Percentiles rank a stretch among this genome's conserved stretches.
These are phyloP conservation scores for Pseudotsuga menziesii DNA, from an alignment of 75 land plant species.

Conservation along the genomic window DNA sequence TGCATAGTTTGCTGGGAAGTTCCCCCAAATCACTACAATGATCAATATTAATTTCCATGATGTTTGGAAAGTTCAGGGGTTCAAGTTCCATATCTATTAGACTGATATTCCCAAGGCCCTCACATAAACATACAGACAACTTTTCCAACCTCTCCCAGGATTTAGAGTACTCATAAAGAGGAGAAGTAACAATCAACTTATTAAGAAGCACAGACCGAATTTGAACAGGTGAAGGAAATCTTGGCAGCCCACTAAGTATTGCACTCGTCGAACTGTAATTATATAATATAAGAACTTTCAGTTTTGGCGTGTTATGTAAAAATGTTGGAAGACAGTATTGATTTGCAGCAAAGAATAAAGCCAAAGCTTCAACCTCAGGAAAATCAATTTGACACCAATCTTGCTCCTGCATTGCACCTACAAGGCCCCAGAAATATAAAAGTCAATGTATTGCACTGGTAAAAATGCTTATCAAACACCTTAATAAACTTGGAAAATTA, in stretches of 20 bases:
- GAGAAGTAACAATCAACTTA: slow-evolving; percentile 29
- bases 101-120: slow-evolving; percentile 18
- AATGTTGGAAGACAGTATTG: slow-evolving; percentile 55
- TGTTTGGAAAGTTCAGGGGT: slow-evolving; percentile 25
- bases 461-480: too few relatives aligned
- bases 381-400: slow-evolving; percentile 50
- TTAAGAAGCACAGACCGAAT: slow-evolving; percentile 57
- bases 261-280: slow-evolving; percentile 29
- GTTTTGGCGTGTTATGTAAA: slow-evolving; percentile 36
- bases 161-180: slow-evolving; percentile 1
- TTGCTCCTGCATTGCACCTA: slow-evolving; percentile 49
- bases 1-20: slow-evolving; percentile 34
- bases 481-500: too few relatives aligned
- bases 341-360: slow-evolving; percentile 41
- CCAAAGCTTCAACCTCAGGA: slow-evolving; percentile 57
- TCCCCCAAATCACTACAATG: slow-evolving; percentile 39
- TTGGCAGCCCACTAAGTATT: slow-evolving; percentile 19
- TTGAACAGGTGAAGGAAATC: slow-evolving; percentile 24
- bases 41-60: slow-evolving; percentile 44
- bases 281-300: slow-evolving; percentile 36
- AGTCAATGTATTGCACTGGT: too few relatives aligned
- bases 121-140: slow-evolving; percentile 42
- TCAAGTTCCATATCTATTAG: too few relatives aligned
- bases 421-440: not conserved
- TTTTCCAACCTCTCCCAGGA: slow-evolving; percentile 29